Evolutionary conservation across 108 stramenopile species (phyloP), one percentile per base, ranked within the genome.

Genomic region (Skeletonema grethae): DNA sequence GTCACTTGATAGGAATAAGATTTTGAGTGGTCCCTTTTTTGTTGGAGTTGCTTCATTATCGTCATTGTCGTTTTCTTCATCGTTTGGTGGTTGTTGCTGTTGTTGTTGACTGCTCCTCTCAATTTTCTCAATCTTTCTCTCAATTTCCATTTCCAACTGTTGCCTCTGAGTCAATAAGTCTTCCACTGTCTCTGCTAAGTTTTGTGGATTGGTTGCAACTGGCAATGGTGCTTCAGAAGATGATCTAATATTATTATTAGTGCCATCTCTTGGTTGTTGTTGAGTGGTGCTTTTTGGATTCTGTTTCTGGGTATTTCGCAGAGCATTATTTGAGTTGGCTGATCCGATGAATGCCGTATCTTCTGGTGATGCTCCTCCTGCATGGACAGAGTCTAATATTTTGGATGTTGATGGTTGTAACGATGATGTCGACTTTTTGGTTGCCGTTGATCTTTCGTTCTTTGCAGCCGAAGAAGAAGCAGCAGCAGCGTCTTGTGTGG

Each of bases 1-100:
- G 83, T 99, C 98, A 31, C 90, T 83, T 46, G 96, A 96, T 15
- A 99, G 76, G 70, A 99, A 97, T 32, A 99, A 76, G 29, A 99
- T 84, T 59, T 90, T 92, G 24, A 92, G 67, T 16, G 90, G 89
- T 63, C 50, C 50, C 60, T 61, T 41, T 59, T 59, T 13, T 15
- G 58, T 30, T 43, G 38, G 7, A 41, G 38, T 16, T 18, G 16
- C 10, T 11, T n/a, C n/a, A 7, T 5, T 16, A 0, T 18, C 69
- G 38, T 60, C 36, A 55, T 41, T 64, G 25, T 50, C 36, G 57
- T 59, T 70, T 38, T 63, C 6, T 1, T 64, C 35, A 1, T 32
- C 28, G 5, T 57, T 20, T 20, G 22, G 36, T 38, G 36, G 36
- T 11, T 38, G 32, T 1, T 5, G 36, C 11, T 38, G 36, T 11